Base-by-base conservation (phyloP, 2,329 filamentous ascomycete species). In the Sporothrix pseudoabietina region DNA sequence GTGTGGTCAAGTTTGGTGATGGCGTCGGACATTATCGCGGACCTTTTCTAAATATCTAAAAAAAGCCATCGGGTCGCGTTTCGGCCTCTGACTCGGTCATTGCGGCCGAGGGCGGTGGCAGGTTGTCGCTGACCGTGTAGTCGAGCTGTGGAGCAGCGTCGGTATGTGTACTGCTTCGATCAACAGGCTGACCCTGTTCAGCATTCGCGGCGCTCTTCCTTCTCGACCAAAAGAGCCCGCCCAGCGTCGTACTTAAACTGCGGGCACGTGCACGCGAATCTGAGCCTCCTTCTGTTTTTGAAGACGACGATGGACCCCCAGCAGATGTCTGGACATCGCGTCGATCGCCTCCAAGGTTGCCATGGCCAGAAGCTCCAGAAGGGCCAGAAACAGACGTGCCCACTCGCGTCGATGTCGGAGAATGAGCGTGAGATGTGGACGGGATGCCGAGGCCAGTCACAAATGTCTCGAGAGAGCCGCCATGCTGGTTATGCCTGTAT, bases 201-300 rank as follows among this genome's bases (percentile, higher is more conserved):
- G 4, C n/a, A 14, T 69, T 59, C 8, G 55, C 57, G n/a, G 5
- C 32, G 35, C 55, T 72, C 65, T 66, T 69, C 26, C 39, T 22
- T 57, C 73, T 59, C 32, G 73, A 16, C 73, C 73, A 77, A 63
- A 84, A 79, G 52, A 83, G 76, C 14, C 78, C 79, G 22, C 81
- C 81, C 1, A 84, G 75, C 7, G 82, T 82, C 66, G 80, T 80
- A 72, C 82, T 83, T 44, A 84, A 75, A 75, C 82, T 83, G 68
- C 81, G 80, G 39, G 82, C 81, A 55, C 82, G 78, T 8, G 79
- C 79, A 8, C 81, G 79, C 35, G 79, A 70, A 9, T 78, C 76
- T 72, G n/a, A 16, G 47, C 44, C 49, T 3, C 69, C 26, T 1
- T 39, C 22, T 32, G 10, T 66, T 72, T 73, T 74, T 2, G 35